Conservation (phyloP, 148 eudicot species). For the Persicaria tinctoria region DNA sequence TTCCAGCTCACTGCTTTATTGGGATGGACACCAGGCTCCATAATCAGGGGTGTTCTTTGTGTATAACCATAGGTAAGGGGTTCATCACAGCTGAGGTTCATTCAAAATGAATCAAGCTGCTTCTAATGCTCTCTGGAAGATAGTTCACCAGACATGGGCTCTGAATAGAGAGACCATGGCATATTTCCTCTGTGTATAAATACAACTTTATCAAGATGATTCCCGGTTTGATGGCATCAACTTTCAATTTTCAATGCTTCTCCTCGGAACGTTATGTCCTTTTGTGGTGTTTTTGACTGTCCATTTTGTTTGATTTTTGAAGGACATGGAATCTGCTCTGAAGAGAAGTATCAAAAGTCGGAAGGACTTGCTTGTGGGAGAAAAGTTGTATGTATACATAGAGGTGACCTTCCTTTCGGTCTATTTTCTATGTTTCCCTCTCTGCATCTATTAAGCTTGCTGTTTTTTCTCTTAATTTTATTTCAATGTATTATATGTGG, state of each 20-base stretch:
- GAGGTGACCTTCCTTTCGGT: constrained; percentile 46
- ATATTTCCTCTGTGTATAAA: no score
- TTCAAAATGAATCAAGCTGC: no score
- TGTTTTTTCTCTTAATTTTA: not conserved
- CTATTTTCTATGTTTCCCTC: not conserved
- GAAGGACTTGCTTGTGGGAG: constrained; percentile 64
- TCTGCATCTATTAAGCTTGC: no score
- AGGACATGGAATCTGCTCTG: constrained; percentile 95
- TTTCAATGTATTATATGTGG: not conserved
- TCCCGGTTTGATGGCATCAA: constrained; percentile 45
- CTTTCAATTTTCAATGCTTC: constrained; percentile 31
- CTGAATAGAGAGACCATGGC: no score
- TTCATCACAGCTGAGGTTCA: no score
- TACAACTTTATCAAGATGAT: constrained; percentile 40
- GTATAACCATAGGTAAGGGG: no score
- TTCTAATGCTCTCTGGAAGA: no score
- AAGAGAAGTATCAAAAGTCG: constrained; percentile 61
- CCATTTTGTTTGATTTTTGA: not conserved
- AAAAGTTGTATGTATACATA: constrained; percentile 72
- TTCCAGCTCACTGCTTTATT: no score
- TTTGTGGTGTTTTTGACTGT: not conserved
- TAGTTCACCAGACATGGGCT: no score
- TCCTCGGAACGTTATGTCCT: not conserved
- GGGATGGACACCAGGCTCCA: no score
- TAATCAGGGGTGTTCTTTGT: no score